Conservation (phyloP, 2,329 filamentous ascomycete species). For the Boeremia lycopersici region DNA sequence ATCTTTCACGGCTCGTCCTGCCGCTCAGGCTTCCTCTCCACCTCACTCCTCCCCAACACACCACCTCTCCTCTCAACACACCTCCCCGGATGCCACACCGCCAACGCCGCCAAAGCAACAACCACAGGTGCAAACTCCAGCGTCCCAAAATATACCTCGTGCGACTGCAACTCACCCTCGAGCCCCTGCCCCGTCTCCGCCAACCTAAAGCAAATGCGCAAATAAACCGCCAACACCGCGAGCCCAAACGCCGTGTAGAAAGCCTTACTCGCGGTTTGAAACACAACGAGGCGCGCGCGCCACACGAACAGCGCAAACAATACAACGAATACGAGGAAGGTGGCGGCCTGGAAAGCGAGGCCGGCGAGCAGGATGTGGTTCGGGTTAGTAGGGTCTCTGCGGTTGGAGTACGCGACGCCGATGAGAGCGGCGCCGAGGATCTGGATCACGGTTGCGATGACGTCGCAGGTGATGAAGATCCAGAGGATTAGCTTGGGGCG, state of each 20-base stretch:
- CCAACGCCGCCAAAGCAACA: slow-evolving; percentile 55
- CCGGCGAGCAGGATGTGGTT: slow-evolving; percentile 64
- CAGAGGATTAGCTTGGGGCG: slow-evolving; percentile 57
- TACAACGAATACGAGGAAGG: slow-evolving; percentile 57
- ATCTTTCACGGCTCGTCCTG: not conserved
- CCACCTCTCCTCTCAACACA: slow-evolving; percentile 26
- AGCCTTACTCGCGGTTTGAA: slow-evolving; percentile 35
- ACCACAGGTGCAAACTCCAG: slow-evolving; percentile 63
- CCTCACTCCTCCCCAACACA: not conserved
- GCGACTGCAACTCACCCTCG: slow-evolving; percentile 52
- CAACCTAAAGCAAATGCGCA: slow-evolving; percentile 61
- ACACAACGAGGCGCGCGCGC: slow-evolving; percentile 45
- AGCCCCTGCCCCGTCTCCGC: slow-evolving; percentile 61
- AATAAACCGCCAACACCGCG: slow-evolving; percentile 57
- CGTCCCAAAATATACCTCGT: slow-evolving; percentile 61
- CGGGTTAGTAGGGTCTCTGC: slow-evolving; percentile 56
- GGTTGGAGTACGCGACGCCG: slow-evolving; percentile 56
- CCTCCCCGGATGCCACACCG: slow-evolving; percentile 54
- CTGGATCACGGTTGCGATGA: slow-evolving; percentile 60
- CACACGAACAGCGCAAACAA: slow-evolving; percentile 49
- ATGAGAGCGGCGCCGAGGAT: slow-evolving; percentile 62
- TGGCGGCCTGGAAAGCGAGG: slow-evolving; percentile 61
- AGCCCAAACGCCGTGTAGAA: slow-evolving; percentile 54
- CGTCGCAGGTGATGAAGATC: slow-evolving; percentile 62
- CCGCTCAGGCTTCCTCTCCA: not conserved